These are phyloP conservation scores for Waltergamsia citrina DNA, from an alignment of 2,329 filamentous ascomycete species.

Conservation along the genomic window DNA sequence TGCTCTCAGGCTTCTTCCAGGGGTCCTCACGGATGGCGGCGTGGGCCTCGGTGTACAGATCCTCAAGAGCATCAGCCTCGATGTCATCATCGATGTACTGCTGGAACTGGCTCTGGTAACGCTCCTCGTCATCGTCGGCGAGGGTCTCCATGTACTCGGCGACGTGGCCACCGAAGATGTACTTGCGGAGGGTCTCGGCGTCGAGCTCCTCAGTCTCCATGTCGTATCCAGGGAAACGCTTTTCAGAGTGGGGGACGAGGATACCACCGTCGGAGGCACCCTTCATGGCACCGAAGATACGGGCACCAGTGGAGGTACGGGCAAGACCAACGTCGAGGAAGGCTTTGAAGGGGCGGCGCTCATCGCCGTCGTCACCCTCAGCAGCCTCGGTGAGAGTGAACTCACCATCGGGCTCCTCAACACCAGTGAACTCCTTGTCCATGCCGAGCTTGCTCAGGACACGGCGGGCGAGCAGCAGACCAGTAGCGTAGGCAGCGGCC, in stretches of 20 bases:
- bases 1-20: conserved; percentile 79
- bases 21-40: conserved; percentile 95
- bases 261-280: conserved; percentile 97
- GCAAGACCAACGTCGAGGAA: conserved; percentile 96
- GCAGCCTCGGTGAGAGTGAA: conserved; percentile 90
- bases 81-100: conserved; percentile 96
- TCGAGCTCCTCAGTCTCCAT: conserved; percentile 98
- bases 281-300: conserved; percentile 99
- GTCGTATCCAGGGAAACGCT: conserved; percentile 98
- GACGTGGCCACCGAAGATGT: conserved; percentile 98
- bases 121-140: conserved; percentile 99
- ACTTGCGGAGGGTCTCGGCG: conserved; percentile 92
- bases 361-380: conserved; percentile 81
- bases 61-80: conserved; percentile 94
- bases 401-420: conserved; percentile 95
- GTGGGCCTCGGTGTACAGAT: conserved; percentile 91
- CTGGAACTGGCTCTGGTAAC: conserved; percentile 96
- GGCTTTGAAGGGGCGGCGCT: conserved; percentile 98
- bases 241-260: conserved; percentile 95
- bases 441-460: conserved; percentile 94
- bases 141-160: conserved; percentile 99
- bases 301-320: conserved; percentile 95
- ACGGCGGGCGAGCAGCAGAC: conserved; percentile 94
- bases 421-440: conserved; percentile 86
- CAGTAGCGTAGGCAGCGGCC: conserved; percentile 93